A percentile compares a stretch with the other conserved stretches of the same genome.
These are phyloP conservation scores for Tricholoma flavovirens DNA, from an alignment of 768 basidiomycete species.

Conservation along the genomic window DNA sequence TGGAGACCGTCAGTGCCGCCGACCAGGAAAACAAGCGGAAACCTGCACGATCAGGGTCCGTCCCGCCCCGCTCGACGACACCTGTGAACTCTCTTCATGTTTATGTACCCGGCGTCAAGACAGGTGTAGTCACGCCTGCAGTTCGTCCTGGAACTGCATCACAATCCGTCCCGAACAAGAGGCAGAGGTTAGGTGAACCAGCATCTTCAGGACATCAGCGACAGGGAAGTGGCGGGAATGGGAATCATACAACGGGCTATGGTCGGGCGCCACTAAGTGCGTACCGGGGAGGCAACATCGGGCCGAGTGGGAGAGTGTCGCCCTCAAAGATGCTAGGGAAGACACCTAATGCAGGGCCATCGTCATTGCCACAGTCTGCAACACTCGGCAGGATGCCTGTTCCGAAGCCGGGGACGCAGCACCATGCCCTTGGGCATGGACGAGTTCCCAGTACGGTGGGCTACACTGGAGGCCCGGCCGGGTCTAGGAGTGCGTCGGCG, in stretches of 20 bases:
- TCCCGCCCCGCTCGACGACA: conserved; percentile 58
- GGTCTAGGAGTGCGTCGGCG: conserved; percentile 15
- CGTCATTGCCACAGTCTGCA: conserved; percentile 34
- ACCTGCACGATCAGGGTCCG: conserved; percentile 47
- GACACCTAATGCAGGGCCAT: conserved; percentile 24
- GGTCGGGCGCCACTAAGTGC: conserved; percentile 36
- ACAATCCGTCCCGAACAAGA: conserved; percentile 56
- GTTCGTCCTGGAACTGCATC: conserved; percentile 47
- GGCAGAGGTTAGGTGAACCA: conserved; percentile 49
- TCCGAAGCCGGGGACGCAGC: conserved; percentile 45
- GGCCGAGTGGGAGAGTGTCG: conserved; percentile 30
- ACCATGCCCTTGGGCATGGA: conserved; percentile 54
- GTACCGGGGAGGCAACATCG: conserved; percentile 33
- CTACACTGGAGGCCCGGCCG: conserved; percentile 14
- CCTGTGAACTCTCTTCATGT: conserved; percentile 36
- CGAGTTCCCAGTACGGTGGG: conserved; percentile 34
- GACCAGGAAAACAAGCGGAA: conserved; percentile 79
- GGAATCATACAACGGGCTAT: conserved; percentile 17
- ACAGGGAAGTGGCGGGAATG: conserved; percentile 15
- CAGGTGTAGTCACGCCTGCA: conserved; percentile 56
- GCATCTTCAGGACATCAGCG: conserved; percentile 14
- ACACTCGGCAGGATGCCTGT: conserved; percentile 38
- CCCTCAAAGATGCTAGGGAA: conserved; percentile 46
- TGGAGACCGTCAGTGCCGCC: conserved; percentile 61
- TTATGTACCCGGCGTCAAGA: conserved; percentile 34